Evolutionary conservation across 1,284 basidiomycete species (phyloP).

Genomic region (Sporisorium sorghi): DNA sequence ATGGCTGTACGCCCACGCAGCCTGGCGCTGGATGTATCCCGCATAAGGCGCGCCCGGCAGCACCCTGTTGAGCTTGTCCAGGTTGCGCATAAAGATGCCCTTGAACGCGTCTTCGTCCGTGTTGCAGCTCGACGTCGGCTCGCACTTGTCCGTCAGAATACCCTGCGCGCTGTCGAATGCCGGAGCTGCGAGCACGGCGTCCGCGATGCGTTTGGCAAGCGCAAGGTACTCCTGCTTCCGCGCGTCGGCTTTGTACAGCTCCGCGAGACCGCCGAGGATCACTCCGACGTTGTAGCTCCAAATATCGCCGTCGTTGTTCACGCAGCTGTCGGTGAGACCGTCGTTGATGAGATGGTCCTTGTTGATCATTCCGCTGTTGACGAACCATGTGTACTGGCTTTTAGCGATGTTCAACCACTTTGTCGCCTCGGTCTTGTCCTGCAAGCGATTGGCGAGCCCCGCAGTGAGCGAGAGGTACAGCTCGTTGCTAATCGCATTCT

Average conservation of each 20-base stretch:
- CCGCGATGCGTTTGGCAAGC: constrained; percentile 6
- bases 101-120: constrained; percentile 30
- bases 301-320: constrained; percentile 13
- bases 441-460: constrained; percentile 14
- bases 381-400: constrained; percentile 17
- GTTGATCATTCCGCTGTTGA: constrained; percentile 27
- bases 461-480: constrained; percentile 25
- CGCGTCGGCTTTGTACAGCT: constrained; percentile 16
- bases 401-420: constrained; percentile 16
- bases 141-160: constrained; percentile 10
- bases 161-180: constrained; percentile 8
- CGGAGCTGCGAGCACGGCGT: constrained; percentile 6
- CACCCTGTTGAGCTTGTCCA: constrained; percentile 14
- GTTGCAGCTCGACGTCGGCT: constrained; percentile 11
- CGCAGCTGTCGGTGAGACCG: constrained; percentile 19
- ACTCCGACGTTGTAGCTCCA: constrained; percentile 20
- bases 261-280: constrained; percentile 8
- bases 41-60: constrained; percentile 2
- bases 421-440: constrained; percentile 2
- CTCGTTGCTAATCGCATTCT: constrained; percentile 29
- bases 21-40: constrained; percentile 11
- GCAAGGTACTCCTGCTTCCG: not conserved
- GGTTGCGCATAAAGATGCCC: constrained; percentile 18
- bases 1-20: constrained; percentile 5
- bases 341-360: constrained; percentile 19